Evolutionary conservation across 305 asterid species (phyloP).

Genomic region (Stenogyne calaminthoides): DNA sequence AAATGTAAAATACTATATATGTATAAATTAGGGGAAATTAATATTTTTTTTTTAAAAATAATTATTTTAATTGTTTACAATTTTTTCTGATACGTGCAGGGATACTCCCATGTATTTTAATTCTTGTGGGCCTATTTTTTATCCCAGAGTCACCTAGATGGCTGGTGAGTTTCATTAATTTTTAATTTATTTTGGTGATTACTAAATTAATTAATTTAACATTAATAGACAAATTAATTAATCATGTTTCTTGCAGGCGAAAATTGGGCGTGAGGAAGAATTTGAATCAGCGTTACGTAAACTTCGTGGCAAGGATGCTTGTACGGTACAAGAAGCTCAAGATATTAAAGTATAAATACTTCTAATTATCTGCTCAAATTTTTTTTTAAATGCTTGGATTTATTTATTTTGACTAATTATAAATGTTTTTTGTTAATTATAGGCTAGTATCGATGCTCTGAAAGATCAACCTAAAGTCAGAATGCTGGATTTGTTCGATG

Average conservation of each 20-base stretch:
- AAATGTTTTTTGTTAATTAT: conserved; percentile 3
- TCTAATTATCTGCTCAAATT: no score
- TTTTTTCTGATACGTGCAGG: no score
- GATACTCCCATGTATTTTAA: conserved; percentile 62
- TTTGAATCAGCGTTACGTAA: conserved; percentile 56
- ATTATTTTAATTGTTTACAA: no score
- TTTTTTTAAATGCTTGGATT: no score
- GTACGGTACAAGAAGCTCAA: conserved; percentile 60
- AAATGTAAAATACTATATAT: not conserved
- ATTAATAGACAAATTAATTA: not conserved
- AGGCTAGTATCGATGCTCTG: conserved; percentile 53
- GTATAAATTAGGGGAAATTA: no score
- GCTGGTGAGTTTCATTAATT: conserved; percentile 63
- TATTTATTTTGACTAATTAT: not conserved
- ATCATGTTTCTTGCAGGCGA: conserved; percentile 55
- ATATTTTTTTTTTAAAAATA: no score
- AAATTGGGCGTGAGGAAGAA: conserved; percentile 64
- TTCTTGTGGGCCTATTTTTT: conserved; percentile 65
- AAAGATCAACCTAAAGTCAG: conserved; percentile 58
- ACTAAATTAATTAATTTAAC: not conserved
- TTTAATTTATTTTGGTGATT: not conserved
- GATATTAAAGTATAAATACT: conserved; percentile 73
- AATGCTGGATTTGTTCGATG: conserved; percentile 52
- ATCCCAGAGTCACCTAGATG: conserved; percentile 94
- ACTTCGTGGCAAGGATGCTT: conserved; percentile 69